These are phyloP conservation scores for Cyclotella atomus DNA, from an alignment of 108 stramenopile species.

Conservation along the genomic window DNA sequence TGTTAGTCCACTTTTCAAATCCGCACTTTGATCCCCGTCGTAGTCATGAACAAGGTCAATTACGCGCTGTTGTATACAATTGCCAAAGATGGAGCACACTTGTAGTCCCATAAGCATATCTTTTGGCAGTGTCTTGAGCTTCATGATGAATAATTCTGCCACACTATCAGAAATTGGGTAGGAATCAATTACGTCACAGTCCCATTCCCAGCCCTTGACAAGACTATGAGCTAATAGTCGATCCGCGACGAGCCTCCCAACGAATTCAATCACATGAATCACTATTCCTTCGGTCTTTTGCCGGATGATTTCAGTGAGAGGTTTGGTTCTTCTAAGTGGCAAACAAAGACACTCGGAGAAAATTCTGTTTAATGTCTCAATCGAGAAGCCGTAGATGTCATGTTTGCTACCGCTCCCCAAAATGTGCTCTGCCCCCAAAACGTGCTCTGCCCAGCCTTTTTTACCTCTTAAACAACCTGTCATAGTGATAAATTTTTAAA, in stretches of 20 bases:
- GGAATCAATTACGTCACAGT: slow-evolving; percentile 11
- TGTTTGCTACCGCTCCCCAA: not conserved
- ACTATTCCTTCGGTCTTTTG: slow-evolving; percentile 20
- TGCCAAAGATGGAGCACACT: slow-evolving; percentile 21
- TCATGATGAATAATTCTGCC: slow-evolving; percentile 19
- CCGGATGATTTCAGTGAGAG: slow-evolving; percentile 11
- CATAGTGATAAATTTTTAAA: not conserved
- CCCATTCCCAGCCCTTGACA: slow-evolving; percentile 36
- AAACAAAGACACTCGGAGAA: slow-evolving; percentile 20
- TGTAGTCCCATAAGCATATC: slow-evolving; percentile 5
- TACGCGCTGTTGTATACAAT: slow-evolving; percentile 1
- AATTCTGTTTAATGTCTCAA: slow-evolving; percentile 12
- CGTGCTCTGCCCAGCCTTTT: not conserved
- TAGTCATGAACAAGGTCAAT: slow-evolving; percentile 10
- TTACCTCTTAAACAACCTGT: not conserved
- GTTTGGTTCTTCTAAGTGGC: slow-evolving; percentile 9
- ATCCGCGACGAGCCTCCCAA: not conserved
- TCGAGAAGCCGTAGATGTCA: not conserved
- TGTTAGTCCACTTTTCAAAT: slow-evolving; percentile 7
- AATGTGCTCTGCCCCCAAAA: not conserved
- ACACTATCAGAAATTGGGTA: slow-evolving; percentile 27
- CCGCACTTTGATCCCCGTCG: slow-evolving; percentile 7
- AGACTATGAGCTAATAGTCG: slow-evolving; percentile 19
- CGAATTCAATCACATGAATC: slow-evolving; percentile 9
- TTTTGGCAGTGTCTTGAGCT: slow-evolving; percentile 11